Conservation (phyloP, 2,329 filamentous ascomycete genomes). For the Penicillium sp. region DNA sequence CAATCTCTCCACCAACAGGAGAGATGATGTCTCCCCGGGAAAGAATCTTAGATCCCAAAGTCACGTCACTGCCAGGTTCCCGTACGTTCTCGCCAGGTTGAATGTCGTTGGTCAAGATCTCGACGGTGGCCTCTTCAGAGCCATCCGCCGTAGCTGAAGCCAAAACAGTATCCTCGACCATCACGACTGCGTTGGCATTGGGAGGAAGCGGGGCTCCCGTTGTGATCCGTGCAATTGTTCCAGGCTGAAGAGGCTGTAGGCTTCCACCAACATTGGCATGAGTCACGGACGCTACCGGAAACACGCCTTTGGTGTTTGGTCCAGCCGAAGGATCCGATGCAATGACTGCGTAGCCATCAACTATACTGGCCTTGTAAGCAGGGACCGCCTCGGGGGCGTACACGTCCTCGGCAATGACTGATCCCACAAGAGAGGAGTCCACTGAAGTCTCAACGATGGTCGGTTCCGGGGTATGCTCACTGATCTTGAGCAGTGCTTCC, state of each 20-base stretch:
- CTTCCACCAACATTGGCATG: conserved; percentile 72
- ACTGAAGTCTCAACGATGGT: conserved; percentile 55
- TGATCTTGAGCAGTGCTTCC: conserved; percentile 68
- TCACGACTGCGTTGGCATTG: conserved; percentile 85
- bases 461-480: conserved; percentile 63
- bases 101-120: conserved; percentile 74
- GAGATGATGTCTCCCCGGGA: conserved; percentile 75
- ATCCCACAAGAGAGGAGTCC: conserved; percentile 61
- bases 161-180: conserved; percentile 90
- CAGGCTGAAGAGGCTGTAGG: conserved; percentile 56
- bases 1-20: conserved; percentile 82
- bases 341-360: conserved; percentile 89
- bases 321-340: conserved; percentile 48
- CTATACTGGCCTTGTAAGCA: conserved; percentile 90
- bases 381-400: conserved; percentile 76
- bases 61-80: conserved; percentile 83
- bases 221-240: conserved; percentile 82
- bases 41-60: conserved; percentile 63
- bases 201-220: conserved; percentile 87
- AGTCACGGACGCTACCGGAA: conserved; percentile 79
- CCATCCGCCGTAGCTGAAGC: conserved; percentile 70
- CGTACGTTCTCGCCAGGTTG: conserved; percentile 79
- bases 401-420: conserved; percentile 77
- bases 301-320: conserved; percentile 64
- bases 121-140: conserved; percentile 77